phyloP scores from a whole-genome alignment of 2,329 filamentous ascomycete species.

The Diplocarpon rosae region DNA sequence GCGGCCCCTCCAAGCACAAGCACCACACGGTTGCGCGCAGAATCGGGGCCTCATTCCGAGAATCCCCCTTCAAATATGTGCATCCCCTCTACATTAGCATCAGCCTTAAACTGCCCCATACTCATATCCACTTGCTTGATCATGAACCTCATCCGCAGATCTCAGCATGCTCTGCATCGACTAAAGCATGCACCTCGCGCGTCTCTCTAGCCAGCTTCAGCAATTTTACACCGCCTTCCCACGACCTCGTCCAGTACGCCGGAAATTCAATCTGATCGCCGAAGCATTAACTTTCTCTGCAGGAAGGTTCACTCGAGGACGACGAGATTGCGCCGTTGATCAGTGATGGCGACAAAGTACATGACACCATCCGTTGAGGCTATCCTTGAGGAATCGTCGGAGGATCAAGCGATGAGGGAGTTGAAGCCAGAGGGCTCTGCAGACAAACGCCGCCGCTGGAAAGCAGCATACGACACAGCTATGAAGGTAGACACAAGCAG shows the following conservation, averaged over 20 bases:
- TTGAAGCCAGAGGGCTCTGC: conserved; percentile 9
- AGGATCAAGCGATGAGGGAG: conserved; percentile 20
- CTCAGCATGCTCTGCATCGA: conserved; percentile 1
- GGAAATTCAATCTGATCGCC: neutral
- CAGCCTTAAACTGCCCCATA: conserved; percentile 3
- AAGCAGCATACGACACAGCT: conserved; percentile 7
- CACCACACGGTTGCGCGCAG: neutral
- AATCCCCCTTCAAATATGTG: neutral
- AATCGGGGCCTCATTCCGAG: conserved; percentile 3
- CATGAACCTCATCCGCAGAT: conserved; percentile 10
- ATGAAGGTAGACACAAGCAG: conserved; percentile 18
- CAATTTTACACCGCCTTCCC: conserved; percentile 15
- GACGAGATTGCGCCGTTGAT: conserved; percentile 2
- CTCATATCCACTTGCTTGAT: conserved; percentile 6
- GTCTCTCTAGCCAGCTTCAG: conserved; percentile 11
- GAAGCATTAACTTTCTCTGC: conserved; percentile 12
- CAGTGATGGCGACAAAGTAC: conserved; percentile 23
- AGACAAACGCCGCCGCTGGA: conserved; percentile 8
- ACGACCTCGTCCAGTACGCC: conserved; percentile 8
- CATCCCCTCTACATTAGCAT: too few species aligned
- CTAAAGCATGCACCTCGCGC: conserved; percentile 12
- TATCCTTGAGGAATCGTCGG: conserved; percentile 21
- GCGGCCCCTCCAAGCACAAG: conserved; percentile 14
- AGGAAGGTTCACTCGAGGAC: conserved; percentile 1
- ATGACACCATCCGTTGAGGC: conserved; percentile 19